These are phyloP conservation scores for Populus tomentosa DNA, from an alignment of 441 rosid species.

Conservation along the genomic window DNA sequence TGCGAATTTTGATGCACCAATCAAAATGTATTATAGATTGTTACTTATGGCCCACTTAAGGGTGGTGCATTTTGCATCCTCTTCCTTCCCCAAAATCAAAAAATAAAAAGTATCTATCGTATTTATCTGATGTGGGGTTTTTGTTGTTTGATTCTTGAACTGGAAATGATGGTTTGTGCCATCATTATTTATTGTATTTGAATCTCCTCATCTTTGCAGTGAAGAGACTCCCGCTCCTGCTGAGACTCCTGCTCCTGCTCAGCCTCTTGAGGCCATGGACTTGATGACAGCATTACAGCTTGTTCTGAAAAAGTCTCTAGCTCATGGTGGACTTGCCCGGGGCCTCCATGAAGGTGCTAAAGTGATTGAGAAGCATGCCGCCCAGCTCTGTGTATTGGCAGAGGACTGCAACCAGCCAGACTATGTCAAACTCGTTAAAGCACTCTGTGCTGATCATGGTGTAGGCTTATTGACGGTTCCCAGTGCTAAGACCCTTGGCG, in stretches of 20 bases:
- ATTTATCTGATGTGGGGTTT: too few species aligned
- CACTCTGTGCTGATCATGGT: constrained; percentile 73
- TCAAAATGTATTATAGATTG: background rate
- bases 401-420: constrained; percentile 93
- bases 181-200: too few species aligned
- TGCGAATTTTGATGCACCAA: background rate
- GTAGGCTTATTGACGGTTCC: constrained; percentile 64
- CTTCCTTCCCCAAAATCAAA: too few species aligned
- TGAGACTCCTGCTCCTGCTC: constrained; percentile 34
- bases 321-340: constrained; percentile 76
- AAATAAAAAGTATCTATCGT: too few species aligned
- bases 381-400: constrained; percentile 73
- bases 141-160: constrained; percentile 5
- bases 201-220: constrained; percentile 12
- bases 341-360: constrained; percentile 85
- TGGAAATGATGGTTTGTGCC: too few species aligned
- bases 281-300: constrained; percentile 7
- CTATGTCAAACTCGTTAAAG: constrained; percentile 76
- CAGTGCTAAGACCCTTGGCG: constrained; percentile 82
- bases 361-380: constrained; percentile 76
- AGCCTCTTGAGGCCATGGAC: constrained; percentile 62
- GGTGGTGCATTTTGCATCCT: too few species aligned
- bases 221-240: constrained; percentile 45
- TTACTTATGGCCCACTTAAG: background rate
- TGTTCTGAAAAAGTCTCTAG: constrained; percentile 40